These are phyloP conservation scores for Galeopsis tetrahit DNA, from an alignment of 257 asterid species.

Conservation along the genomic window DNA sequence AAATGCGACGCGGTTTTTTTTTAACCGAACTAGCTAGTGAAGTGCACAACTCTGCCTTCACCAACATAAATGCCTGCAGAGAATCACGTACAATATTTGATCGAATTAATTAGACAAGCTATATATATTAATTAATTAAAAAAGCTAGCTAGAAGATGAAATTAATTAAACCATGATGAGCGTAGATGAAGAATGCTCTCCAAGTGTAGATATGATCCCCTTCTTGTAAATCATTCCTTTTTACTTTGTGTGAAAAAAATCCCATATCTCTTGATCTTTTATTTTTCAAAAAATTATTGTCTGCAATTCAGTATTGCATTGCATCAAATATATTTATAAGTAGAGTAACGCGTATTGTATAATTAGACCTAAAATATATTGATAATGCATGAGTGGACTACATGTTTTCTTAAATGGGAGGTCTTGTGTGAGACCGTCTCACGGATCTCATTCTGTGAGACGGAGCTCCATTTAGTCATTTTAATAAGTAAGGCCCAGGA, in stretches of 20 bases:
- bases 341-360: too few species aligned
- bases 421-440: too few species aligned
- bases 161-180: conserved; percentile 30
- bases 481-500: too few species aligned
- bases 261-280: conserved; percentile 5
- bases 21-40: conserved; percentile 27
- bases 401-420: too few species aligned
- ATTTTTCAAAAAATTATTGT: background rate
- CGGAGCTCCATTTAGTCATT: too few species aligned
- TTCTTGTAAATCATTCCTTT: conserved; percentile 14
- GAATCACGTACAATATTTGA: background rate
- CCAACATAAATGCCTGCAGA: conserved; percentile 37
- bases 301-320: too few species aligned
- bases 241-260: conserved; percentile 23
- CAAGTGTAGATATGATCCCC: background rate
- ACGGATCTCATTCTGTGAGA: too few species aligned
- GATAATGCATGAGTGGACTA: too few species aligned
- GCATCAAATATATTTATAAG: too few species aligned
- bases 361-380: too few species aligned
- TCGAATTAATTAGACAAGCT: too few species aligned
- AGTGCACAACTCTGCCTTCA: conserved; percentile 37
- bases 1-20: background rate
- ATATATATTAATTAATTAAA: background rate
- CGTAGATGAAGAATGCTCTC: conserved; percentile 24
- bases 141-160: background rate